Conservation (phyloP, 441 rosid species). For the Adansonia madagascariensis region DNA sequence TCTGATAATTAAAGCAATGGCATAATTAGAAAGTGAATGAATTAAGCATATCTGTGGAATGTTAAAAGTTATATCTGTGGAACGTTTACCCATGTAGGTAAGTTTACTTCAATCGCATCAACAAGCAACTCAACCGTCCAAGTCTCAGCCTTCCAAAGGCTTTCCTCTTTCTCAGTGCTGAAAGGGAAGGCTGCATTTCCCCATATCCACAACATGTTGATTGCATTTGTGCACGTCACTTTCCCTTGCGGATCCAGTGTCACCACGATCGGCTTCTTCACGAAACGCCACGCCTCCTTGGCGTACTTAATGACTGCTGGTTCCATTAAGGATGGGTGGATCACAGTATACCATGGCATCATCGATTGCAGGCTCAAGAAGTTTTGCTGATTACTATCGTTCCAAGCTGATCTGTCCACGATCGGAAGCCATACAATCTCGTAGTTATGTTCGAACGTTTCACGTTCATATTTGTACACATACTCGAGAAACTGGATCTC, state of each 20-base stretch:
- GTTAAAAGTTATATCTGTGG: too few relatives aligned
- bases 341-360: conserved; percentile 44
- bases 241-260: conserved; percentile 34
- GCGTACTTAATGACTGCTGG: conserved; percentile 41
- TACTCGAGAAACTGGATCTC: conserved; percentile 28
- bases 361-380: conserved; percentile 26
- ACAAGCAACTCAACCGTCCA: conserved; percentile 43
- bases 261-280: conserved; percentile 30
- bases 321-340: conserved; percentile 38
- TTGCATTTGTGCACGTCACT: conserved; percentile 37
- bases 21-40: background rate
- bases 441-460: background rate
- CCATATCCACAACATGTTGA: conserved; percentile 51
- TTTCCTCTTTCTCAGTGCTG: conserved; percentile 35
- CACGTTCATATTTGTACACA: conserved; percentile 23
- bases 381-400: conserved; percentile 18
- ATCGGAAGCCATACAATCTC: conserved; percentile 48
- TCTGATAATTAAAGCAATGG: conserved; percentile 25
- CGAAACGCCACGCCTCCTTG: conserved; percentile 41
- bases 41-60: background rate
- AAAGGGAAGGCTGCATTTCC: conserved; percentile 40
- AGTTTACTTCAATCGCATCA: conserved; percentile 30
- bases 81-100: conserved; percentile 35
- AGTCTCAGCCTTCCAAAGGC: conserved; percentile 39
- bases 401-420: conserved; percentile 33